Base-by-base conservation (phyloP, 257 asterid genomes). In the Anisodus acutangulus region DNA sequence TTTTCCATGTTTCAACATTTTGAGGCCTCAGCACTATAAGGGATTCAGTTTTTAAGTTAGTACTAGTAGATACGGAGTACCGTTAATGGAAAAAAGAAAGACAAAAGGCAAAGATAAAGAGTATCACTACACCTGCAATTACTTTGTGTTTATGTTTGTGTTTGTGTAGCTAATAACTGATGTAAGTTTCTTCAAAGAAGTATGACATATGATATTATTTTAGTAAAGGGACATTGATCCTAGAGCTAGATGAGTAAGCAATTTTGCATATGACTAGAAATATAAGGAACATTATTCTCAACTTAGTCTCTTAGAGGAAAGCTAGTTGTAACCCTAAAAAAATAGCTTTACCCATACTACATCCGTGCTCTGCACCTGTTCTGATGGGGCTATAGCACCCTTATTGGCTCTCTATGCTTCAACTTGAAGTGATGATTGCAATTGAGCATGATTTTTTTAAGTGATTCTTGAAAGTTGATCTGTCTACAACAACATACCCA, bases 241-340 rank as follows among this genome's bases (percentile, higher is more conserved):
- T 7, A 4, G 66, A 22, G n/a, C 19, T 7, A 4, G 66, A 22
- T 49, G 41, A 74, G 4, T 49, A 51, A 22, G 43, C 39, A 74
- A 6, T 19, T 22, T 15, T 51, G 3, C 22, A 11, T 51, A 74
- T 7, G 22, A 26, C 11, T 51, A 12, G 7, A 74, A 64, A 6
- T 62, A 49, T 12, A 49, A 43, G 55, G 6, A 22, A 43, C 81
- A 47, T 49, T 49, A 2, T 19, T 47, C 19, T 74, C 19, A 6
- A 19, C 43, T 49, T 49, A 74, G n/a, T 72, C 41, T 45, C 6
- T 19, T 4, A 64, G 2, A 19, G 80, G 80, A 11, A 39, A 72
- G 4, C n/a, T 47, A 11, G 4, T 47, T 47, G 80, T 72, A 72
- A 70, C 79, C 80, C 79, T 72, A 7, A 49, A 49, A 72, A 19